A percentile compares a stretch with the other conserved stretches of the same genome.
These are phyloP conservation scores for Kodamaea fungicola DNA, from an alignment of 1,139 yeast species.

Conservation along the genomic window DNA sequence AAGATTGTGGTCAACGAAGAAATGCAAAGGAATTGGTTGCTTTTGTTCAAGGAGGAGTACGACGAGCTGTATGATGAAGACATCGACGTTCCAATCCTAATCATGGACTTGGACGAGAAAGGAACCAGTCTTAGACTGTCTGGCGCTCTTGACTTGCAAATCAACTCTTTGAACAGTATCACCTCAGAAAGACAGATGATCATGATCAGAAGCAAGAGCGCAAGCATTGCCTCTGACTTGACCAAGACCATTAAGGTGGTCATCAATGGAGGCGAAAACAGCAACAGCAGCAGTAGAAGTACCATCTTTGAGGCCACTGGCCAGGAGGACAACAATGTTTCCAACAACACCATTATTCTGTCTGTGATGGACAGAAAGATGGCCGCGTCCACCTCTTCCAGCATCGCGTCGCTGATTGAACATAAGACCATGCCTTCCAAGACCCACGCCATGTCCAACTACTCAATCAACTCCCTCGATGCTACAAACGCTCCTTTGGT, in stretches of 20 bases:
- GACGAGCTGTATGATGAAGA: slow-evolving; percentile 30
- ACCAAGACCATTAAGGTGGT: slow-evolving; percentile 26
- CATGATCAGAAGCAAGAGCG: slow-evolving; percentile 34
- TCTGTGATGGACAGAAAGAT: slow-evolving; percentile 33
- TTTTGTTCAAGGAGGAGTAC: slow-evolving; percentile 40
- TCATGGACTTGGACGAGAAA: slow-evolving; percentile 26
- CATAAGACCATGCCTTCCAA: slow-evolving; percentile 8
- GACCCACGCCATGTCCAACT: slow-evolving; percentile 9
- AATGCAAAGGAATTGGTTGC: slow-evolving; percentile 33
- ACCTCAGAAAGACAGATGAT: slow-evolving; percentile 27
- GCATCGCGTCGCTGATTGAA: slow-evolving; percentile 22
- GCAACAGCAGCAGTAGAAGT: slow-evolving; percentile 9
- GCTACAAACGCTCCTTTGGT: slow-evolving; percentile 11
- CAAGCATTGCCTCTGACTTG: slow-evolving; percentile 25
- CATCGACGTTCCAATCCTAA: slow-evolving; percentile 35
- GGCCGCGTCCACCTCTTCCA: slow-evolving; percentile 35
- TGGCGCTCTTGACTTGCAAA: slow-evolving; percentile 41
- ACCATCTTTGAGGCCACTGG: slow-evolving; percentile 17
- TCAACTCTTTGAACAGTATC: slow-evolving; percentile 30
- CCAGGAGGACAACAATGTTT: slow-evolving; percentile 14
- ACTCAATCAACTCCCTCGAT: slow-evolving; percentile 13
- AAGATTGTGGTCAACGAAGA: slow-evolving; percentile 39
- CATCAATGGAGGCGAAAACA: slow-evolving; percentile 16
- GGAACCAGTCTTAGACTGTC: slow-evolving; percentile 30
- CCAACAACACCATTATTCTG: slow-evolving; percentile 27